Base-by-base conservation (phyloP, 73 alveolate species). In the Symbiodinium pilosum region DNA sequence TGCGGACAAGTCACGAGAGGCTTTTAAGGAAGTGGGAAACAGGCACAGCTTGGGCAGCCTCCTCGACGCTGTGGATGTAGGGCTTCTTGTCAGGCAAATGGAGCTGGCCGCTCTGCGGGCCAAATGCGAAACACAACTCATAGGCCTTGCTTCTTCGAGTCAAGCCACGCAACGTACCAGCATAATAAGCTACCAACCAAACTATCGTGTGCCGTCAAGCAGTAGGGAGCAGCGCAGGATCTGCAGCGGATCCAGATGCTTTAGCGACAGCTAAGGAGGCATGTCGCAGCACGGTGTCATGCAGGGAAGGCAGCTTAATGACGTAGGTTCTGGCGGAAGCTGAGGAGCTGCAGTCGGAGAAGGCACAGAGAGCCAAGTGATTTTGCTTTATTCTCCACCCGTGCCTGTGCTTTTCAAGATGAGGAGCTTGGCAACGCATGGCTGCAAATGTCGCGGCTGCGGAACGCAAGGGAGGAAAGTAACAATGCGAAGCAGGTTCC, bases 91-190 rank as follows among this genome's bases (percentile, higher is more conserved):
- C 89, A 91, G 97, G 88, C 68, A 32, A 43, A 91, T 91, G 97
- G 97, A 91, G 44, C 42, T 39, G 43, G 97, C 97, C 18, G 88
- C 54, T 30, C 81, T 91, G 89, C 43, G 73, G 30, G 83, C 97
- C 42, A 54, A 41, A 16, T 91, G 54, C 40, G 43, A 43, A 69
- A 51, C 43, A 43, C 85, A 73, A 36, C 85, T 73, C 41, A 43
- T 43, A 73, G 85, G 85, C 14, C 28, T 30, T 32, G 43, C 85
- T 9, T 34, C 44, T 18, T 16, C 85, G 7, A n/a, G n/a, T n/a
- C n/a, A n/a, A n/a, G n/a, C n/a, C n/a, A n/a, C n/a, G n/a, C n/a
- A n/a, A n/a, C n/a, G n/a, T n/a, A n/a, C n/a, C n/a, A n/a, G n/a
- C n/a, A n/a, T n/a, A n/a, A n/a, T n/a, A n/a, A n/a, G n/a, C n/a